Evolutionary conservation across 768 basidiomycete species (phyloP), one percentile per base, ranked within the genome.

Genomic region (Panaeolus cyanescens): DNA sequence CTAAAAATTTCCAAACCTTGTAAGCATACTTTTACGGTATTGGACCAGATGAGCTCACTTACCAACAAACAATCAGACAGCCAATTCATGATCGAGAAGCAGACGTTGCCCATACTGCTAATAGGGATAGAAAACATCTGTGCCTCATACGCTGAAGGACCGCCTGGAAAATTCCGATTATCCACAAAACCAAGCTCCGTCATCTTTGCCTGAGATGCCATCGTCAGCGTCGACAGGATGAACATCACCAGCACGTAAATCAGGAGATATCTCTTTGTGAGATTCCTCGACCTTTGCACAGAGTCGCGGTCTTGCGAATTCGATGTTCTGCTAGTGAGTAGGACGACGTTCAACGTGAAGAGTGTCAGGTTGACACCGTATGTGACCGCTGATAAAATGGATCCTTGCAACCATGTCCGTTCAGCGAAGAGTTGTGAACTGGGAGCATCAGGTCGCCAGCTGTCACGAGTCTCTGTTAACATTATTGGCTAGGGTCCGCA

Each of bases 101-200:
- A 55, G 7, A 62, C 54, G 19, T 62, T 64, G 28, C 57, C 56
- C 15, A 61, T 54, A 31, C 58, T 59, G 33, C 54, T 54, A 7
- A 64, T 61, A n/a, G 60, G 57, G 32, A 59, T 61, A 19, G 58
- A 61, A 36, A 59, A 63, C 58, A 55, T 61, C 13, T 32, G 40
- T 10, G 53, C 17, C 7, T 42, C 56, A 25, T 59, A 64, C 15
- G 39, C 64, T 4, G 37, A 17, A 6, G 64, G 64, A 17, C 64
- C 64, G n/a, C 64, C 64, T 32, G 60, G 60, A 32, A 50, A 61
- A 25, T 64, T 54, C 3, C 64, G 13, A 32, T 56, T 45, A 31
- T 64, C 64, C 28, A 64, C 56, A 25, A 58, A 64, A 13, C 37
- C 31, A 15, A 59, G 50, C 39, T 64, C 56, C 4, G 64, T 64